phyloP scores from a whole-genome alignment of 2,329 filamentous ascomycete species.

The Xylariaceae sp. region DNA sequence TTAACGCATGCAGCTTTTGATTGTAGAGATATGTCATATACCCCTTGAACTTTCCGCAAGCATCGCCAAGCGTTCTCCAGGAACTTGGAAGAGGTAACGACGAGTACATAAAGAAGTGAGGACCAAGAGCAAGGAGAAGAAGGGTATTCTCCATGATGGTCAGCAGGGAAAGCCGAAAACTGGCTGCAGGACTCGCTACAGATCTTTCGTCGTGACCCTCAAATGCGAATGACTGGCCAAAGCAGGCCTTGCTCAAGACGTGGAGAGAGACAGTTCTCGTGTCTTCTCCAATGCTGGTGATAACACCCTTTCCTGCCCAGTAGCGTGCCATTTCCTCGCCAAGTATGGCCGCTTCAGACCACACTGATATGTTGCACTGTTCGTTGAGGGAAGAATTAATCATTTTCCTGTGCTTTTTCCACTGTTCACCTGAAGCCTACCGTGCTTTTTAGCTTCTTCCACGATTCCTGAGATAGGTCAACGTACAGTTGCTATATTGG shows the following conservation, averaged over 20 bases:
- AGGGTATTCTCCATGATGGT: slow-evolving; percentile 32
- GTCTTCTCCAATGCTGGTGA: slow-evolving; percentile 9
- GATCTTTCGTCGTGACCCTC: slow-evolving; percentile 14
- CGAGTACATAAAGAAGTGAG: no score
- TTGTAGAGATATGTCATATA: slow-evolving; percentile 34
- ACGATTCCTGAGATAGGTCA: background rate
- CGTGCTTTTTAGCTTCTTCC: no score
- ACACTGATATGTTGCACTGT: slow-evolving; percentile 14
- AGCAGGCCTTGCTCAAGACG: slow-evolving; percentile 11
- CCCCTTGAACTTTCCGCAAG: no score
- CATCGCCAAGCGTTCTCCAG: no score
- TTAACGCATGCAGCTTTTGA: slow-evolving; percentile 28
- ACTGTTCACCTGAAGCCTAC: slow-evolving; percentile 8
- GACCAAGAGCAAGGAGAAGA: slow-evolving; percentile 30
- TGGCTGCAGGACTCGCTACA: slow-evolving; percentile 8
- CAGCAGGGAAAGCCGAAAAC: slow-evolving; percentile 28
- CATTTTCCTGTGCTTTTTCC: slow-evolving; percentile 18
- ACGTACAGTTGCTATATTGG: background rate
- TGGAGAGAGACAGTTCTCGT: slow-evolving; percentile 14
- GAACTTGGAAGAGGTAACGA: no score
- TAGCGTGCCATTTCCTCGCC: slow-evolving; percentile 12
- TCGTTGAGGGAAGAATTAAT: slow-evolving; percentile 12
- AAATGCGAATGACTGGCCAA: slow-evolving; percentile 20
- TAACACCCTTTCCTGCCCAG: slow-evolving; percentile 7
- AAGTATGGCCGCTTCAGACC: slow-evolving; percentile 8